Evolutionary conservation across 495 filamentous ascomycete genomes (phyloP), one percentile per base, ranked within the genome.

Genomic region (Xeromyces bisporus): DNA sequence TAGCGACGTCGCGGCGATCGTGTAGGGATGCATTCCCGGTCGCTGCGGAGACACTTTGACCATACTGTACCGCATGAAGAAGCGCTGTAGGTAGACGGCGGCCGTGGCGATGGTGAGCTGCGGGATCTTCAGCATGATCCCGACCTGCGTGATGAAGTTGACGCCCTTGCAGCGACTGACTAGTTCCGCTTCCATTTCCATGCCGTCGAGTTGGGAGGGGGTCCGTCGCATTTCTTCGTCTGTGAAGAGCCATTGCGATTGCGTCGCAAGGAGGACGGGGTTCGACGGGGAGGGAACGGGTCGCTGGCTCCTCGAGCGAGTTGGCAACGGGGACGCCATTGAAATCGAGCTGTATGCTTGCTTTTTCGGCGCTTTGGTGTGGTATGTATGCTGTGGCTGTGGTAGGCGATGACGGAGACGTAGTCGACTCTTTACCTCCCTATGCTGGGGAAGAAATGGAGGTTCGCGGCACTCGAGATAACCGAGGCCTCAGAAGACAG

Each of bases 121-220:
- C 11, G 89, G 86, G 25, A 99, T 66, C 47, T 86, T 86, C 23
- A 96, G 69, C 61, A 92, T 71, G 34, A 96, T 81, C 37, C 87
- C 89, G 30, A 85, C 83, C 52, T 93, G 84, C 39, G 77, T 70
- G 43, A 97, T 93, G 62, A 97, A 97, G 50, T 93, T 89, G 38
- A 91, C 76, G 26, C 87, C 86, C 50, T 96, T 96, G 34, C 75
- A 72, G 31, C 89, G 75, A 29, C 75, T 64, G 28, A 77, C 64
- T 23, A 78, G 64, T 55, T 96, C 91, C 44, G 79, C 68, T 10
- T 75, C 71, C 8, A 72, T 59, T 1, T 71, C 43, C 41, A 96
- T 68, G 21, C 86, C 86, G 37, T 93, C 83, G 0, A 86, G 50
- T 32, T 84, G 75, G 31, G 83, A 91, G 2, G 89, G 89, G 6